Conservation (phyloP, 1,284 basidiomycete species). For the Ustilago tritici region DNA sequence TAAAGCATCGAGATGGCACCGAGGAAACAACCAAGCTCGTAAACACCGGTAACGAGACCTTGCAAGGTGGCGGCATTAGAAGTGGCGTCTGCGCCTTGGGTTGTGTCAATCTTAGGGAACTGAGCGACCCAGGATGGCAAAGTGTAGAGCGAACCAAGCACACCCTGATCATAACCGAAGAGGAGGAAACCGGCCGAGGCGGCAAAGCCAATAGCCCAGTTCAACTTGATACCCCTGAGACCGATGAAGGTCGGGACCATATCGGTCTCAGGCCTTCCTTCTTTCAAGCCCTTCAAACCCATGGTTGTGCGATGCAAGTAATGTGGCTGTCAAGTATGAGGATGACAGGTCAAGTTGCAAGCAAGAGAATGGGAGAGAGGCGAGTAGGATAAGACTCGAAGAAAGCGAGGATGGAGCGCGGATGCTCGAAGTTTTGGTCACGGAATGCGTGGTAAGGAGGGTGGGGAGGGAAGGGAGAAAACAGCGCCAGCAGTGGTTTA, state of each 20-base stretch:
- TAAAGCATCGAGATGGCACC: slow-evolving; percentile 66
- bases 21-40: slow-evolving; percentile 65
- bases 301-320: slow-evolving; percentile 15
- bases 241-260: slow-evolving; percentile 59
- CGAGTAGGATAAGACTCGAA: background rate
- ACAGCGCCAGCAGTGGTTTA: background rate
- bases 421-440: background rate
- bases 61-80: slow-evolving; percentile 56
- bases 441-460: background rate
- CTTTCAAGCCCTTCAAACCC: slow-evolving; percentile 37
- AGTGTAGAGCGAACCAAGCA: slow-evolving; percentile 65
- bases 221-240: slow-evolving; percentile 54
- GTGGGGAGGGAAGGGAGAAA: background rate
- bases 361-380: background rate
- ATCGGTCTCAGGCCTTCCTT: slow-evolving; percentile 43
- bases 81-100: slow-evolving; percentile 3
- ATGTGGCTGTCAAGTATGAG: background rate
- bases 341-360: background rate
- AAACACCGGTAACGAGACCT: slow-evolving; percentile 65
- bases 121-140: slow-evolving; percentile 54
- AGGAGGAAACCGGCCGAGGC: slow-evolving; percentile 67
- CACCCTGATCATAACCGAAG: slow-evolving; percentile 68
- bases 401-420: background rate
- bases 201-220: slow-evolving; percentile 61
- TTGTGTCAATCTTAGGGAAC: slow-evolving; percentile 64